Evolutionary conservation across 805 yeast species (phyloP).

Genomic region (Starmerella davenportii): DNA sequence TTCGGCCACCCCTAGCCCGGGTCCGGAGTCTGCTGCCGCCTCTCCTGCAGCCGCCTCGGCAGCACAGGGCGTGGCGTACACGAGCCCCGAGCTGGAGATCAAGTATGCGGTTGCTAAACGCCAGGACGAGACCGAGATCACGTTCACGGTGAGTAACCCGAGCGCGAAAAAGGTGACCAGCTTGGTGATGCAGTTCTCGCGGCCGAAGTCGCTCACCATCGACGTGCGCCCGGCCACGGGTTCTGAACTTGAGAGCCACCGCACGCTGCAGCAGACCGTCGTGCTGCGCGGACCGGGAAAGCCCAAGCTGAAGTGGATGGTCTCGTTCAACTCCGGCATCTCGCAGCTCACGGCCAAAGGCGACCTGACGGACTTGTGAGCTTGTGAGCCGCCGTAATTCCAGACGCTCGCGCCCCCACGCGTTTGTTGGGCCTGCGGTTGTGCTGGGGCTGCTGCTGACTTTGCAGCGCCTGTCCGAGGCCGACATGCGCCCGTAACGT

Average conservation of each 20-base stretch:
- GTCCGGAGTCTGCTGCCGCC: constrained; percentile 1
- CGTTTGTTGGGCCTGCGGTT: no score
- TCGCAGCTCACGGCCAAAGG: constrained; percentile 26
- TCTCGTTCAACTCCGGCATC: constrained; percentile 36
- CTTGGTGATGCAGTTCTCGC: constrained; percentile 49
- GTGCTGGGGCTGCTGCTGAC: no score
- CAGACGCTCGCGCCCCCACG: no score
- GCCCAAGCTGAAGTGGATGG: constrained; percentile 65
- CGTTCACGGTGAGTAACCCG: constrained; percentile 35
- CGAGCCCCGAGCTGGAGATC: constrained; percentile 27
- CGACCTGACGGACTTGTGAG: constrained; percentile 22
- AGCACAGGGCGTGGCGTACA: not conserved
- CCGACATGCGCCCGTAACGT: no score
- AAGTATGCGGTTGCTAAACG: constrained; percentile 29
- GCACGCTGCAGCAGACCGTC: constrained; percentile 38
- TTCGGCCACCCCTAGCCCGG: constrained; percentile 7
- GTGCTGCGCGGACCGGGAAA: constrained; percentile 22
- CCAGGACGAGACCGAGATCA: constrained; percentile 28
- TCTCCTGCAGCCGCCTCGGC: constrained; percentile 11
- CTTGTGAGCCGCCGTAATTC: no score
- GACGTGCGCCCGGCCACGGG: constrained; percentile 46
- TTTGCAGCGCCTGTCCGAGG: no score
- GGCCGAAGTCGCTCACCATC: constrained; percentile 43
- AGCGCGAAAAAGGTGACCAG: constrained; percentile 29
- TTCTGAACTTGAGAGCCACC: constrained; percentile 32